These are phyloP conservation scores for Balamuthia mandrillaris DNA, from an alignment of 208 protist genomes.

Conservation along the genomic window DNA sequence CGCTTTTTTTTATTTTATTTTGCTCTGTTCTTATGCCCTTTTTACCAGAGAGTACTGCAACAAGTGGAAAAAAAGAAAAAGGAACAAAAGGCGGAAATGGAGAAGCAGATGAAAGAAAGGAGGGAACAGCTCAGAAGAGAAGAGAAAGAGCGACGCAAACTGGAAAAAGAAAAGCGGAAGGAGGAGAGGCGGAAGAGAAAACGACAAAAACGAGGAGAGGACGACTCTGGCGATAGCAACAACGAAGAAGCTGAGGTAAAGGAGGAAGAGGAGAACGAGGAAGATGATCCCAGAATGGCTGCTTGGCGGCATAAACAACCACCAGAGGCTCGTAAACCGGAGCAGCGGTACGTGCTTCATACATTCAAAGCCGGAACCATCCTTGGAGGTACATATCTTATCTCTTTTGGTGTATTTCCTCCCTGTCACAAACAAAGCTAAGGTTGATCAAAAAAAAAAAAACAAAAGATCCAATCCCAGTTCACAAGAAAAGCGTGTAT, in stretches of 20 bases:
- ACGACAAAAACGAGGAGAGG: not conserved
- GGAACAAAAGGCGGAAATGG: slow-evolving; percentile 22
- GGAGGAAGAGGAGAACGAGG: not conserved
- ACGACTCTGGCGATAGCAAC: not conserved
- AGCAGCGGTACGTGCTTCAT: slow-evolving; percentile 23
- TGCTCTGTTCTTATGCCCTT: not conserved
- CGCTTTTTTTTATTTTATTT: too few relatives aligned
- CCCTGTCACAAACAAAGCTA: too few relatives aligned
- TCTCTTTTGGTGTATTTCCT: not conserved
- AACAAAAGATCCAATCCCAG: too few relatives aligned
- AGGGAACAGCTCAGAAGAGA: too few relatives aligned
- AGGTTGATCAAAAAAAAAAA: too few relatives aligned
- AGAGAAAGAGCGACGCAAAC: too few relatives aligned
- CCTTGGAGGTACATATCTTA: not conserved
- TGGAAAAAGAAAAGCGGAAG: not conserved
- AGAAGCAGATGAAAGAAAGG: too few relatives aligned
- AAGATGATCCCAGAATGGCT: not conserved
- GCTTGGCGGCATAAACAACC: slow-evolving; percentile 5
- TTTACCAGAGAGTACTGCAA: not conserved
- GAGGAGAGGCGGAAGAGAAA: not conserved
- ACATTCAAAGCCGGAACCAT: not conserved
- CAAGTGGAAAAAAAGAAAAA: slow-evolving; percentile 44
- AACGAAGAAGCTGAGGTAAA: not conserved
- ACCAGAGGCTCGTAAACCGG: slow-evolving; percentile 14
- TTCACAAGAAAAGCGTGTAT: slow-evolving; percentile 16